Percentiles rank a stretch among this genome's conserved stretches.
Conservation (phyloP, 495 filamentous ascomycete species). For the Neurospora terricola region DNA sequence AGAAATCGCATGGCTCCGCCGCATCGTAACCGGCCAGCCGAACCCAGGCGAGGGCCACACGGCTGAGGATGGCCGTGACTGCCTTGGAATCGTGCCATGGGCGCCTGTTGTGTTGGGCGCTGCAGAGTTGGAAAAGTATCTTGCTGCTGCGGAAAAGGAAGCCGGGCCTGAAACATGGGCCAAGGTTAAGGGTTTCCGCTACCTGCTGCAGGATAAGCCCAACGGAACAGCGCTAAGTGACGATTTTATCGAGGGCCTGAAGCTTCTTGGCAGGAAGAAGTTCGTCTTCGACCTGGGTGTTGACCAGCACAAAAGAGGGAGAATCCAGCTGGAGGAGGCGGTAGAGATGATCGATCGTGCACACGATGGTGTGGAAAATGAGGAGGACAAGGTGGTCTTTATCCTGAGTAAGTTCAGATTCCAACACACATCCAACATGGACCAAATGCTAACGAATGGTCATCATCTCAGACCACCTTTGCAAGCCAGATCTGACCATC, state of each 20-base stretch:
- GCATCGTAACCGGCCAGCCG: slow-evolving; percentile 52
- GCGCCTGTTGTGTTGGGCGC: slow-evolving; percentile 61
- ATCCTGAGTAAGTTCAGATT: slow-evolving; percentile 51
- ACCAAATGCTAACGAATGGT: background rate
- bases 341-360: slow-evolving; percentile 61
- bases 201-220: slow-evolving; percentile 69
- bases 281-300: slow-evolving; percentile 74
- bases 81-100: slow-evolving; percentile 67
- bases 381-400: slow-evolving; percentile 49
- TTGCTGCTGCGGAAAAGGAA: slow-evolving; percentile 39
- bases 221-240: slow-evolving; percentile 48
- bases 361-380: slow-evolving; percentile 42
- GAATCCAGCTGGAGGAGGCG: slow-evolving; percentile 61
- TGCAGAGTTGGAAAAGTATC: slow-evolving; percentile 39
- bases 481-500: slow-evolving; percentile 67
- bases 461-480: slow-evolving; percentile 58
- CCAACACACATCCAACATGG: background rate
- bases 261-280: slow-evolving; percentile 50
- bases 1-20: slow-evolving; percentile 57
- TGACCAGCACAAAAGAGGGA: slow-evolving; percentile 58
- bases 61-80: slow-evolving; percentile 37
- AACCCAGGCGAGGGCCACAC: slow-evolving; percentile 49
- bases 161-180: slow-evolving; percentile 34
- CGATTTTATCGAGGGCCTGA: slow-evolving; percentile 58
- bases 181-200: slow-evolving; percentile 60